Base-by-base conservation (phyloP, 2,329 filamentous ascomycete species). In the Alternaria gansuensis region DNA sequence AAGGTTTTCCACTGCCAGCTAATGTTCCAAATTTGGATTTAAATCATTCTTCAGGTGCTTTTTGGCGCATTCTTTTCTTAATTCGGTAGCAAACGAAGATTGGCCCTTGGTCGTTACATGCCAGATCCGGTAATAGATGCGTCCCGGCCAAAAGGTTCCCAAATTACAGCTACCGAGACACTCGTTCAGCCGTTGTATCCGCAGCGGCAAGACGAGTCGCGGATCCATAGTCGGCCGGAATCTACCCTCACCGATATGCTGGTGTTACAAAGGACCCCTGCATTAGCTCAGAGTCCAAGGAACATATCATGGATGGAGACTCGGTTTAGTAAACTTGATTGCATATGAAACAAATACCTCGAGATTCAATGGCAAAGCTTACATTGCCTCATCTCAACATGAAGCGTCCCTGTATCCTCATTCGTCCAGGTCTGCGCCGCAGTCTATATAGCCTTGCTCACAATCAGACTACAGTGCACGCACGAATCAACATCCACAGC, bases 211-310 rank as follows among this genome's bases (percentile, higher is more conserved):
- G 33, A 40, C 53, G 45, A 52, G 29, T 41, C 45, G 41, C 34
- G 52, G 39, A 40, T 29, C 41, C 41, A 54, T 24, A 8, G 28
- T 52, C 33, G 17, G 44, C 31, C 37, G 36, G 17, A 33, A 34
- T 45, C 29, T 57, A 53, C 55, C 48, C 41, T 60, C 49, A 53
- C 51, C 50, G 40, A 39, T n/a, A 54, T 28, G 45, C 31, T 41
- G 11, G 40, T 29, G 45, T 28, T 39, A 37, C 29, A 45, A 46
- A 24, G 17, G 23, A 21, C 46, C 46, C 55, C 36, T 62, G 55
- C 31, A 43, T 37, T 51, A 55, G 51, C 46, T 49, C 31, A n/a
- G 26, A 24, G 28, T n/a, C 43, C n/a, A 54, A 23, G 26, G 14
- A 23, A 36, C 24, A 11, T 33, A 14, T 26, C 4, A 51, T 14